Evolutionary conservation across 192 early-diverging fungal species (phyloP).

Genomic region (Coemansia sp.): DNA sequence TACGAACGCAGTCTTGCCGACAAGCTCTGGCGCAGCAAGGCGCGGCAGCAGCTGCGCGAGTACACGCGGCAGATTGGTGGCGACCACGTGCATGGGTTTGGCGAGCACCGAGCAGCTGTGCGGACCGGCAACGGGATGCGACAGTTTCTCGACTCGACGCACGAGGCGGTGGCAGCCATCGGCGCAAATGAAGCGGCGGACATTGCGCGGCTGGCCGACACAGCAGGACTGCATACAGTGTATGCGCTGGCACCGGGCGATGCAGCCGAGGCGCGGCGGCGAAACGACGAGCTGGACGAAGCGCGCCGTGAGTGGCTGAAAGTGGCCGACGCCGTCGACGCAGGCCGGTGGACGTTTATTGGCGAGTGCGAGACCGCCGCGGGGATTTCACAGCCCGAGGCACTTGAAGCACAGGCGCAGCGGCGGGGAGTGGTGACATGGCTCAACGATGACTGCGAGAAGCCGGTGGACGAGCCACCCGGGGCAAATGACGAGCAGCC

Average conservation of each 20-base stretch:
- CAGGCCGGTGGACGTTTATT: constrained; percentile 35
- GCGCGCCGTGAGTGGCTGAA: constrained; percentile 36
- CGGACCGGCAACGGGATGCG: constrained; percentile 64
- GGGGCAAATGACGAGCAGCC: constrained; percentile 4
- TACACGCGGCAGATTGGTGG: constrained; percentile 23
- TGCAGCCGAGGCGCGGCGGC: constrained; percentile 28
- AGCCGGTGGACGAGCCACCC: constrained; percentile 13
- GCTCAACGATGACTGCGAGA: constrained; percentile 53
- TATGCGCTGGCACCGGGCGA: constrained; percentile 17
- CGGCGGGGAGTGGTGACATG: constrained; percentile 39
- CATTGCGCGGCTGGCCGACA: constrained; percentile 25
- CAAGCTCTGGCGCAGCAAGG: constrained; percentile 38
- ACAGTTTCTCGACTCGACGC: constrained; percentile 20
- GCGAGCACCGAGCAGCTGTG: constrained; percentile 55
- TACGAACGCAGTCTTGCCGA: constrained; percentile 29
- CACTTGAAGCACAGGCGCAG: constrained; percentile 22
- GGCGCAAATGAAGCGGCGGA: constrained; percentile 12
- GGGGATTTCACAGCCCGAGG: constrained; percentile 30
- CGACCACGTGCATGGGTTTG: constrained; percentile 40
- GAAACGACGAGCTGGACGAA: constrained; percentile 40
- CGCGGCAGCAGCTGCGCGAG: constrained; percentile 28
- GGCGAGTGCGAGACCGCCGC: constrained; percentile 39
- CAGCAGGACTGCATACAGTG: constrained; percentile 28
- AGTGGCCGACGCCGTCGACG: constrained; percentile 1
- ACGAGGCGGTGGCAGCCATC: constrained; percentile 22